phyloP scores from a whole-genome alignment of 352 stramenopile genomes.

The Phytophthora nicotianae region DNA sequence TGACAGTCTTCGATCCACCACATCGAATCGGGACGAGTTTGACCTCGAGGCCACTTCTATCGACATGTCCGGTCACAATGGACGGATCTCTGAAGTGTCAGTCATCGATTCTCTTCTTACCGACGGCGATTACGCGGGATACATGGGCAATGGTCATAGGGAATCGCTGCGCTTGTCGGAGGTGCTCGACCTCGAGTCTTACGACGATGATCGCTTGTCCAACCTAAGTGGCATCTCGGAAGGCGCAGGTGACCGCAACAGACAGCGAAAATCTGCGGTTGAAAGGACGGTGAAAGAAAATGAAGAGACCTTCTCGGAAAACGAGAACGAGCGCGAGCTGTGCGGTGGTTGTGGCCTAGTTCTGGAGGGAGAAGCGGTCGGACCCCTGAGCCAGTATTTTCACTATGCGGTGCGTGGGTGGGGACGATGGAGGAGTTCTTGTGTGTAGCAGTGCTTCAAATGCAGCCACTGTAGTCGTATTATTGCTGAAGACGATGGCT shows the following conservation, averaged over 20 bases:
- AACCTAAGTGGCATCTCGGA: conserved; percentile 67
- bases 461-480: conserved; percentile 73
- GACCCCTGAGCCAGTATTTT: conserved; percentile 83
- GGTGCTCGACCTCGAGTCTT: conserved; percentile 76
- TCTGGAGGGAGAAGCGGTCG: conserved; percentile 80
- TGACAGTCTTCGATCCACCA: conserved; percentile 41
- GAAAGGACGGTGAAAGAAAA: conserved; percentile 39
- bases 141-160: conserved; percentile 48
- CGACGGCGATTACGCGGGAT: conserved; percentile 70
- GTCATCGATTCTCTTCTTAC: conserved; percentile 65
- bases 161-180: conserved; percentile 81
- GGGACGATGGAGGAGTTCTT: not conserved
- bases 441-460: conserved; percentile 70
- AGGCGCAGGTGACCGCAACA: conserved; percentile 29
- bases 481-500: conserved; percentile 81
- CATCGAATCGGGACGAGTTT: conserved; percentile 66
- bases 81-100: conserved; percentile 69
- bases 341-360: conserved; percentile 73
- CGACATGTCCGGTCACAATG: conserved; percentile 41
- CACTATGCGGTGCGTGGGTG: conserved; percentile 68
- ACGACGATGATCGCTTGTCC: conserved; percentile 53
- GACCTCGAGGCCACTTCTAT: conserved; percentile 58
- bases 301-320: conserved; percentile 58
- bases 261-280: conserved; percentile 32
- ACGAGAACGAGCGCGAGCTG: conserved; percentile 73